phyloP scores from a whole-genome alignment of 768 basidiomycete genomes.

The Suillus lakei region DNA sequence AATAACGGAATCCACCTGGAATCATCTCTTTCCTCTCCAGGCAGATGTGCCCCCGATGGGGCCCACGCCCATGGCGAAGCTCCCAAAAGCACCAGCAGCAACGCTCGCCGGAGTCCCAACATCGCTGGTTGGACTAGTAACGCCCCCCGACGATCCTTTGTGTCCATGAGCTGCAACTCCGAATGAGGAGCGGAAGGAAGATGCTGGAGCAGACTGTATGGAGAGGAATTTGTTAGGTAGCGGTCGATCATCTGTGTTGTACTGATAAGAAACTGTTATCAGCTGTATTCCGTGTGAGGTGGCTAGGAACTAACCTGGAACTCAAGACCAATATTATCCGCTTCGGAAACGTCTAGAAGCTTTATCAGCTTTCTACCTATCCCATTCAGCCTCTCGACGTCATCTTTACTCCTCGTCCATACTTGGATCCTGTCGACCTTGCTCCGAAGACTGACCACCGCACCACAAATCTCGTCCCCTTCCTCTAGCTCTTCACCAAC shows the following conservation, averaged over 20 bases:
- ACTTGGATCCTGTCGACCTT: constrained; percentile 92
- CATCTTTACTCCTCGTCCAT: constrained; percentile 87
- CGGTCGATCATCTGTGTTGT: constrained; percentile 87
- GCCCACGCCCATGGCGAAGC: constrained; percentile 51
- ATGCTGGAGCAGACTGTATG: constrained; percentile 71
- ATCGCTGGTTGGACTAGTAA: constrained; percentile 28
- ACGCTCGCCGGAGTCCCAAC: constrained; percentile 27
- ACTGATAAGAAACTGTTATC: constrained; percentile 45
- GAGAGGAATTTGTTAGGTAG: constrained; percentile 81
- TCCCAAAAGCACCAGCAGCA: constrained; percentile 49
- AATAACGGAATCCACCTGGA: constrained; percentile 3
- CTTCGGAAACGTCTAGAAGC: constrained; percentile 81
- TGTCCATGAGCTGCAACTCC: constrained; percentile 36
- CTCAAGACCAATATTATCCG: constrained; percentile 84
- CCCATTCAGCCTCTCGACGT: constrained; percentile 81
- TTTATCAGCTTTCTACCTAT: constrained; percentile 86
- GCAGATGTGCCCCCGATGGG: constrained; percentile 37
- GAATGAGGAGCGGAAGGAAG: constrained; percentile 73
- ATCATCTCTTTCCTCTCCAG: constrained; percentile 33
- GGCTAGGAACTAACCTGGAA: constrained; percentile 69
- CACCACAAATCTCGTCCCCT: constrained; percentile 79
- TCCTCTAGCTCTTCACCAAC: constrained; percentile 78
- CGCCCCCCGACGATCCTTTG: constrained; percentile 26
- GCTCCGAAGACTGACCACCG: constrained; percentile 84
- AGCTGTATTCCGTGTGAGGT: constrained; percentile 4